Percentiles rank a stretch among this genome's conserved stretches.
Conservation (phyloP, 768 basidiomycete species). For the Collybia sordida region DNA sequence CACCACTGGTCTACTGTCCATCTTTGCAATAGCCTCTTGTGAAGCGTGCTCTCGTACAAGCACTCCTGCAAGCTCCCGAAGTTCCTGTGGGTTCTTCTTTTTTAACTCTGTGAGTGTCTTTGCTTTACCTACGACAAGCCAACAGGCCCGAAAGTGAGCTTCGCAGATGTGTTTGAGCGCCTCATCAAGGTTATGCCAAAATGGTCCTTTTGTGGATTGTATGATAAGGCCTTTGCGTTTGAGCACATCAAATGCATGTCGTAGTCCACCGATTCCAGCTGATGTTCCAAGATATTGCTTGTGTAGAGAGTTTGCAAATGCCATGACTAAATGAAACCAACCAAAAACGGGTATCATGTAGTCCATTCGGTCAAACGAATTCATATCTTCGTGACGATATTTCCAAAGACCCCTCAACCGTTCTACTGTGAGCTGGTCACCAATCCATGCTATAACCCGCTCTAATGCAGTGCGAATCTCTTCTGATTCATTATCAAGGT, state of each 20-base stretch:
- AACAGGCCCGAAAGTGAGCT: conserved; percentile 34
- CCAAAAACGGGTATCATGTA: conserved; percentile 31
- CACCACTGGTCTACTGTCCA: conserved; percentile 15
- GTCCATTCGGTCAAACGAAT: conserved; percentile 29
- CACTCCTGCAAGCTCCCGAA: conserved; percentile 22
- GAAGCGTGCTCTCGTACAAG: conserved; percentile 28
- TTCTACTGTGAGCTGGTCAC: conserved; percentile 31
- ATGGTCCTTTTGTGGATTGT: conserved; percentile 25
- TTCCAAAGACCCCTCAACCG: conserved; percentile 26
- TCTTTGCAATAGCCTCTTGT: conserved; percentile 24
- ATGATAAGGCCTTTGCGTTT: conserved; percentile 25
- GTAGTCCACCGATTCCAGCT: conserved; percentile 22
- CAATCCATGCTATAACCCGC: conserved; percentile 24
- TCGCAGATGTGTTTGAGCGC: conserved; percentile 33
- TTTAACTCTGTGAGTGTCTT: conserved; percentile 25
- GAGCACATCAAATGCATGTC: conserved; percentile 29
- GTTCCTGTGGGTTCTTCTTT: conserved; percentile 20
- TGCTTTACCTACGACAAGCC: conserved; percentile 24
- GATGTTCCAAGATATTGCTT: conserved; percentile 39
- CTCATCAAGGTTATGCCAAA: conserved; percentile 35
- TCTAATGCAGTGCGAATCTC: conserved; percentile 7
- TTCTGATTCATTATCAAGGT: neutral
- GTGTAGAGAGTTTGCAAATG: conserved; percentile 37
- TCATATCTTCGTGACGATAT: conserved; percentile 26
- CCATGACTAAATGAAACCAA: conserved; percentile 43